Evolutionary conservation across 176 grass and related monocot genomes (phyloP).

Genomic region (Phoenix dactylifera): DNA sequence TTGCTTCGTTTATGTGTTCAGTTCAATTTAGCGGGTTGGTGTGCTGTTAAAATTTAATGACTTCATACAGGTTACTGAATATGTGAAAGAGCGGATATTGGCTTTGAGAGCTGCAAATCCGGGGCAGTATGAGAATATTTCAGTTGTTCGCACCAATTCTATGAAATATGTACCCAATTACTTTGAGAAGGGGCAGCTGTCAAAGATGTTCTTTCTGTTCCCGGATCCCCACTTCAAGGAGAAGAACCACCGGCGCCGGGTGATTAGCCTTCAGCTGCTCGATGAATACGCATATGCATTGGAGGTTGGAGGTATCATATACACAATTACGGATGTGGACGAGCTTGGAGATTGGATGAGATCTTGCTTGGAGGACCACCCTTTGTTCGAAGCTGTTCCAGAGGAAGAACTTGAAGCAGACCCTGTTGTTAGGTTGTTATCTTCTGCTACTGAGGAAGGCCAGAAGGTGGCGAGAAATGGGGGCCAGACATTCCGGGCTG

Average conservation of each 20-base stretch:
- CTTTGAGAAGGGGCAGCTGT: constrained; percentile 69
- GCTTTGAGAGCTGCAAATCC: constrained; percentile 64
- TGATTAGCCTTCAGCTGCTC: constrained; percentile 70
- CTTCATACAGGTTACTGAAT: constrained; percentile 64
- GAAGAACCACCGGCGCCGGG: constrained; percentile 83
- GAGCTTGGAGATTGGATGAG: constrained; percentile 90
- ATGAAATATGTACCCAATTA: constrained; percentile 96
- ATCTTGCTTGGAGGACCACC: constrained; percentile 72
- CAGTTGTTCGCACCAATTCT: constrained; percentile 51
- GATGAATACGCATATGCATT: constrained; percentile 94
- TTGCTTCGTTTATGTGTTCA: neutral
- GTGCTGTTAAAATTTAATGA: too few species aligned
- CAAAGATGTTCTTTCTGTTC: constrained; percentile 96
- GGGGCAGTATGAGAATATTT: constrained; percentile 44
- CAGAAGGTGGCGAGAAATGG: constrained; percentile 83
- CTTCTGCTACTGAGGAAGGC: constrained; percentile 79
- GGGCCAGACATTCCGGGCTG: constrained; percentile 73
- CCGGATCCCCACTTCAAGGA: constrained; percentile 97
- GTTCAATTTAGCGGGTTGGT: too few species aligned
- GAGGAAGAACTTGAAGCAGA: constrained; percentile 41
- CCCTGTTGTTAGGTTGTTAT: constrained; percentile 58
- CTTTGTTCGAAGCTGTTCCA: constrained; percentile 45
- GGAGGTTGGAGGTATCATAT: constrained; percentile 76
- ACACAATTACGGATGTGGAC: constrained; percentile 83
- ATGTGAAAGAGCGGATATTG: constrained; percentile 90